phyloP scores from a whole-genome alignment of 225 moss, liverwort and hornwort species.

The Bryum argenteum region DNA sequence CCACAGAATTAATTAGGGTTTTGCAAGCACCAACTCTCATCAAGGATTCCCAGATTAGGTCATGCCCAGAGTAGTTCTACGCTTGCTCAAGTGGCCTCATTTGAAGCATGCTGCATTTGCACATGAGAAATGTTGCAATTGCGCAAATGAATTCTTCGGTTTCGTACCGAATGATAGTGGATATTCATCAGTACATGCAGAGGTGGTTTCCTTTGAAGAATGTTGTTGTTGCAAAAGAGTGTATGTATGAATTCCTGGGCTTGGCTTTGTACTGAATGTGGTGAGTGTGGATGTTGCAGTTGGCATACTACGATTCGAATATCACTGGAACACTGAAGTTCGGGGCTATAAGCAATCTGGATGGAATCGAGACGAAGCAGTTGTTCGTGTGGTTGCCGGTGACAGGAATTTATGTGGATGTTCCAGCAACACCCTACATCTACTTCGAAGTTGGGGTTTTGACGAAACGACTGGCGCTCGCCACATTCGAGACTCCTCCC shows the following conservation, averaged over 20 bases:
- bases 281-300: constrained; percentile 27
- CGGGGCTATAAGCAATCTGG: constrained; percentile 59
- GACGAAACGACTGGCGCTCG: constrained; percentile 69
- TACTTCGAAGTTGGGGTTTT: constrained; percentile 79
- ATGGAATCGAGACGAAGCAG: constrained; percentile 74
- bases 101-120: no score
- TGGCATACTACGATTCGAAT: constrained; percentile 54
- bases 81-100: no score
- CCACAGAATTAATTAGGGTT: constrained; percentile 29
- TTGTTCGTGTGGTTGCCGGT: constrained; percentile 80
- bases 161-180: no score
- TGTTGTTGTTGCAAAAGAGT: no score
- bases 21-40: constrained; percentile 1
- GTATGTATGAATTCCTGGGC: no score
- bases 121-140: no score
- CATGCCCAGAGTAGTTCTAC: background rate
- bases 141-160: no score
- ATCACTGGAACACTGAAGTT: constrained; percentile 71
- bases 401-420: constrained; percentile 71
- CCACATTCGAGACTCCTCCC: constrained; percentile 54
- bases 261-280: constrained; percentile 2
- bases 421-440: constrained; percentile 57
- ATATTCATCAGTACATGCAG: no score
- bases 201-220: no score
- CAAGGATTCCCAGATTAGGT: background rate